Percentiles rank a stretch among this genome's conserved stretches.
Evolutionary conservation across 2,329 filamentous ascomycete genomes (phyloP).

Genomic region (Incumbomyces delicatus): DNA sequence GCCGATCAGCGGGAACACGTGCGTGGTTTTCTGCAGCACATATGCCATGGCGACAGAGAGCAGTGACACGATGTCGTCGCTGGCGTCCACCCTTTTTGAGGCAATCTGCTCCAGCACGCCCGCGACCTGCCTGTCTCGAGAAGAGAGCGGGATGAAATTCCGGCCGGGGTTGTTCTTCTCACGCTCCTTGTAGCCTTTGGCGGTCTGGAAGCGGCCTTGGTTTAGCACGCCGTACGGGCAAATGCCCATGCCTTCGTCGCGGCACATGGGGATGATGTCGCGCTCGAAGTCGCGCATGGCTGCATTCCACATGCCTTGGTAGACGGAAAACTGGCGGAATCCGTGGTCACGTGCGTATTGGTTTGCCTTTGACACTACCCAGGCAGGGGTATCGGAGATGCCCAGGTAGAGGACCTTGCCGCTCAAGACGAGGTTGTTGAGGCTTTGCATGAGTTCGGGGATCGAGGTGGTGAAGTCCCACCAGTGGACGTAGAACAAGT

Average conservation of each 20-base stretch:
- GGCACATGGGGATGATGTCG: conserved; percentile 57
- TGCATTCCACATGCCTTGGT: conserved; percentile 56
- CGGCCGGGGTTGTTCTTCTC: conserved; percentile 16
- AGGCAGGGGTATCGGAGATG: conserved; percentile 59
- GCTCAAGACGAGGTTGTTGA: conserved; percentile 49
- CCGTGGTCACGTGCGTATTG: conserved; percentile 57
- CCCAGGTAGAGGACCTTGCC: conserved; percentile 62
- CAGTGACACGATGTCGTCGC: conserved; percentile 1
- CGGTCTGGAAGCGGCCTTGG: conserved; percentile 41
- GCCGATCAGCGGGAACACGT: conserved; percentile 47
- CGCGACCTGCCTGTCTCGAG: conserved; percentile 16
- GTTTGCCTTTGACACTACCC: conserved; percentile 44
- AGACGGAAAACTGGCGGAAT: conserved; percentile 60
- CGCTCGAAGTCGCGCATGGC: conserved; percentile 57
- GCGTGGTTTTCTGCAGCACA: conserved; percentile 41
- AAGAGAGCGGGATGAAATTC: conserved; percentile 14
- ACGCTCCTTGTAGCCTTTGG: conserved; percentile 26
- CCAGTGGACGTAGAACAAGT: conserved; percentile 28
- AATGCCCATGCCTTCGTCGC: conserved; percentile 52
- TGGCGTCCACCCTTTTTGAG: conserved; percentile 10
- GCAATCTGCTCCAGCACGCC: conserved; percentile 17
- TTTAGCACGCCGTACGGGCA: conserved; percentile 47
- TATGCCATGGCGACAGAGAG: conserved; percentile 39
- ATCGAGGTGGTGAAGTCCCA: conserved; percentile 60
- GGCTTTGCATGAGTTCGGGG: conserved; percentile 57